Evolutionary conservation across 177 flowering plant genomes (phyloP).

Genomic region (Tripterygium wilfordii): DNA sequence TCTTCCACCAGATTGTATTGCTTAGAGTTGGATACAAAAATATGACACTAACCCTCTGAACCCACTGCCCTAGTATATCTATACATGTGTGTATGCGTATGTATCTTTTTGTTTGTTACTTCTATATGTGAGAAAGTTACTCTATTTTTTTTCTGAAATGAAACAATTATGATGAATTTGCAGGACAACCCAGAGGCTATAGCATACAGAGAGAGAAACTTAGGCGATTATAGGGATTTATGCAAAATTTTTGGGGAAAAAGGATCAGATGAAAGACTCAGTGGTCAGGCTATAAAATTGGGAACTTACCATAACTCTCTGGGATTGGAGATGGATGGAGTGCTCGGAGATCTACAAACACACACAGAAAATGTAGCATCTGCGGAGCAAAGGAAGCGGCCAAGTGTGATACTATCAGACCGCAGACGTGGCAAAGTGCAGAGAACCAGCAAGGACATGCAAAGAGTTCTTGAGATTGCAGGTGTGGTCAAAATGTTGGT

Average conservation of each 20-base stretch:
- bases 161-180: too few relatives aligned
- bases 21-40: too few relatives aligned
- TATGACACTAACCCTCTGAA: too few relatives aligned
- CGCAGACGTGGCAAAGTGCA: neutral
- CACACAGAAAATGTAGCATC: neutral
- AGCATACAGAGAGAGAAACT: neutral
- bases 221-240: neutral
- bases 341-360: neutral
- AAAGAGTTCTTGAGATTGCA: too few relatives aligned
- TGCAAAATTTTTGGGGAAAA: neutral
- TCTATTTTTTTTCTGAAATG: too few relatives aligned
- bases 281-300: neutral
- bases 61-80: too few relatives aligned
- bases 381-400: conserved; percentile 1
- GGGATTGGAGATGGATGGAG: neutral
- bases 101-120: too few relatives aligned
- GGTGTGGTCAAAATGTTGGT: conserved; percentile 7
- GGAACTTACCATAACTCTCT: neutral
- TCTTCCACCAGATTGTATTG: too few relatives aligned
- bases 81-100: too few relatives aligned
- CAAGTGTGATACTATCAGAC: neutral
- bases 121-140: too few relatives aligned
- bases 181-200: neutral
- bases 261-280: neutral
- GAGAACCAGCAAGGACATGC: neutral